These are phyloP conservation scores for Striga hermonthica DNA, from an alignment of 305 asterid genomes.

Conservation along the genomic window DNA sequence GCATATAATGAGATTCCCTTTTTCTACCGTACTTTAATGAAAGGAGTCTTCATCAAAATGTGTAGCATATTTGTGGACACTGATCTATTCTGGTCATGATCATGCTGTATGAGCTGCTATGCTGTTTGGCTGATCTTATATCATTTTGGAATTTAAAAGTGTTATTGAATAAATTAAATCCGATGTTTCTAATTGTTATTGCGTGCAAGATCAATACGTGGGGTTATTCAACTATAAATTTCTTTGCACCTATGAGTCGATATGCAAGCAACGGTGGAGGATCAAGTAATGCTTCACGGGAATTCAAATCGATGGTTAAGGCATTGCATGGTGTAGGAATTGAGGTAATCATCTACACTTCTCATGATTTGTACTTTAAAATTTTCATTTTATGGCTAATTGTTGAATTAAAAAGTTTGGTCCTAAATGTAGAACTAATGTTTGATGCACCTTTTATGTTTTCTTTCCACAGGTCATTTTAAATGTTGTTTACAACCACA, in stretches of 20 bases:
- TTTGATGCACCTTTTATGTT: neutral
- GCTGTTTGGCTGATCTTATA: conserved; percentile 4
- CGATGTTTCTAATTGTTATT: conserved; percentile 31
- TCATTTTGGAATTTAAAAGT: conserved; percentile 7
- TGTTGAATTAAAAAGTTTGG: conserved; percentile 19
- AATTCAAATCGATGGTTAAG: conserved; percentile 93
- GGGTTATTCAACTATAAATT: conserved; percentile 96
- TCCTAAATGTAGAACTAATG: neutral
- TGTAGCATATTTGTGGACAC: conserved; percentile 17
- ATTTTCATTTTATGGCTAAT: conserved; percentile 3
- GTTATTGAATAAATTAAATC: conserved; percentile 5
- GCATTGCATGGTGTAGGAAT: conserved; percentile 92
- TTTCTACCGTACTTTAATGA: conserved; percentile 22
- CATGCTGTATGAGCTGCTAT: conserved; percentile 13
- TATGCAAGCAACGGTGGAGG: conserved; percentile 96
- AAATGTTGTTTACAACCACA: conserved; percentile 96
- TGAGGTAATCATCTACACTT: conserved; percentile 50
- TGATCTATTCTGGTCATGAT: conserved; percentile 12
- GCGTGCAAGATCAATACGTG: conserved; percentile 77
- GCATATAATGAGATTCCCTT: too few species aligned
- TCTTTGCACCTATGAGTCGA: conserved; percentile 98
- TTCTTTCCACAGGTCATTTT: conserved; percentile 68
- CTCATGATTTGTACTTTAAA: conserved; percentile 14
- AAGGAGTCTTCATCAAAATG: conserved; percentile 6
- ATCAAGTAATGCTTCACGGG: conserved; percentile 66